A percentile compares a stretch with the other conserved stretches of the same genome.
Conservation (phyloP, 129 eudicot genomes). For the Flaveria ramosissima region DNA sequence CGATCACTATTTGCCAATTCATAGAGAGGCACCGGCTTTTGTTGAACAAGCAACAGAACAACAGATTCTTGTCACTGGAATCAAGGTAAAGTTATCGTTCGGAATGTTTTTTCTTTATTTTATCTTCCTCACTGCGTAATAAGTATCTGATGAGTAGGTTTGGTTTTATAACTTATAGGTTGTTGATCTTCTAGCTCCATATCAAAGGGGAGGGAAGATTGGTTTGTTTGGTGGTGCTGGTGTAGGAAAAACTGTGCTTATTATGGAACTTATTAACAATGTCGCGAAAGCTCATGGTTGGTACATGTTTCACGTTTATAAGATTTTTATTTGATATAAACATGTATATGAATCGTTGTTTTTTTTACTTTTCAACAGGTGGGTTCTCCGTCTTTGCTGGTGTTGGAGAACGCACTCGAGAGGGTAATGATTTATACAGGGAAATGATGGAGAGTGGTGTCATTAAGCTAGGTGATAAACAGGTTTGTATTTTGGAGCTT, state of each 20-base stretch:
- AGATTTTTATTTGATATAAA: neutral
- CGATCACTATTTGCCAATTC: constrained; percentile 86
- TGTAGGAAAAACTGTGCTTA: constrained; percentile 95
- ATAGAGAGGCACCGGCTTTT: constrained; percentile 93
- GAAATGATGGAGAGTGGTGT: constrained; percentile 99
- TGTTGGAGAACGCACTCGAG: constrained; percentile 97
- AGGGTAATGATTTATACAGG: constrained; percentile 92
- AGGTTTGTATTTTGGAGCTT: constrained; percentile 40
- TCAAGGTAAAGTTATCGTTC: constrained; percentile 50
- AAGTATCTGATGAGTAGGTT: neutral
- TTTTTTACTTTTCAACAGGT: constrained; percentile 46
- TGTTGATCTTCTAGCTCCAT: constrained; percentile 97
- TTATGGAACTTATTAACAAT: constrained; percentile 96
- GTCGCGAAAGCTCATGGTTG: constrained; percentile 98
- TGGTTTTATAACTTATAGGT: constrained; percentile 54
- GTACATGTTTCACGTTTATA: neutral
- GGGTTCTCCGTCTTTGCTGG: constrained; percentile 99
- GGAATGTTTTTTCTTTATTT: neutral
- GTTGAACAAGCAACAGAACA: constrained; percentile 99
- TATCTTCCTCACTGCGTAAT: neutral
- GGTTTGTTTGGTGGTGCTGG: constrained; percentile 99
- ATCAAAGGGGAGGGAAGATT: constrained; percentile 98
- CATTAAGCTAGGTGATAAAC: constrained; percentile 95
- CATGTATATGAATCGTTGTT: neutral
- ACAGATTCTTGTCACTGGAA: constrained; percentile 93